phyloP scores from a whole-genome alignment of 140 eudicot genomes.

The Flaveria floridana region DNA sequence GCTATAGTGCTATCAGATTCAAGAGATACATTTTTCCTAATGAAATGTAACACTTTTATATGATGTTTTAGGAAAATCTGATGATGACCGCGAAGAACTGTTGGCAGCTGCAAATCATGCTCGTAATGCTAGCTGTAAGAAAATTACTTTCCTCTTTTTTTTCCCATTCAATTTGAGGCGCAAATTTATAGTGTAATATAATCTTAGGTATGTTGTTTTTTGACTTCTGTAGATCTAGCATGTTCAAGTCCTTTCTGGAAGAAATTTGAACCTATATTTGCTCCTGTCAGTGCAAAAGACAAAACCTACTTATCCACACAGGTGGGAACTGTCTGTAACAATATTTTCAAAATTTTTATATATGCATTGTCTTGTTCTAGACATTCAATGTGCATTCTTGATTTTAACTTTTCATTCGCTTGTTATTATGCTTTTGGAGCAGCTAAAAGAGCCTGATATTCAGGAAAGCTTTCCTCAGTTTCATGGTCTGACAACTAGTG shows the following conservation, averaged over 20 bases:
- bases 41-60: not conserved
- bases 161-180: not conserved
- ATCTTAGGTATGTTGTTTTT: not conserved
- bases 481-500: slow-evolving; percentile 36
- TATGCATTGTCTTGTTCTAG: slow-evolving; percentile 11
- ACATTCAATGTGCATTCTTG: not conserved
- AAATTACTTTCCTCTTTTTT: not conserved
- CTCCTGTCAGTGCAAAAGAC: slow-evolving; percentile 58
- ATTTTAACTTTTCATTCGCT: slow-evolving; percentile 15
- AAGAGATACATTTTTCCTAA: not conserved
- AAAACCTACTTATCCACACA: slow-evolving; percentile 58
- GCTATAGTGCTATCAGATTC: slow-evolving; percentile 15
- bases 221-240: slow-evolving; percentile 50
- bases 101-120: slow-evolving; percentile 73
- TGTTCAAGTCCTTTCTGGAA: slow-evolving; percentile 85
- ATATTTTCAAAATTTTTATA: not conserved
- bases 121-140: slow-evolving; percentile 67
- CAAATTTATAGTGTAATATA: not conserved
- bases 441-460: slow-evolving; percentile 67
- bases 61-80: slow-evolving; percentile 62
- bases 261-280: slow-evolving; percentile 64
- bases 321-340: slow-evolving; percentile 44
- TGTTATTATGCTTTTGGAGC: slow-evolving; percentile 33
- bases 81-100: slow-evolving; percentile 87
- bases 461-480: slow-evolving; percentile 43